phyloP scores from a whole-genome alignment of 441 rosid genomes.

The Hura crepitans region DNA sequence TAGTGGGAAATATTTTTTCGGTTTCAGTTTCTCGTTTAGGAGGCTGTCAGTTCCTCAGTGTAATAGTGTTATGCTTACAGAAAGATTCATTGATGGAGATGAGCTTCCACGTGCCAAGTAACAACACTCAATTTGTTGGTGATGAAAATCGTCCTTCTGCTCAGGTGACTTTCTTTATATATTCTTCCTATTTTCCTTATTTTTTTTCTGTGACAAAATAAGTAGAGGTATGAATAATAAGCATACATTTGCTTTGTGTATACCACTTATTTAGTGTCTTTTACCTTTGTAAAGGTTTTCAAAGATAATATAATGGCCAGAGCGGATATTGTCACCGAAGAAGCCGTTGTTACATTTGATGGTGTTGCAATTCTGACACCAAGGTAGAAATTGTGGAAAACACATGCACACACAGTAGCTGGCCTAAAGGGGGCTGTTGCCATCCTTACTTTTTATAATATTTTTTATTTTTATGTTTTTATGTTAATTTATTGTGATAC shows the following conservation, averaged over 20 bases:
- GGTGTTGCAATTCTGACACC: conserved; percentile 92
- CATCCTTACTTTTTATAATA: background rate
- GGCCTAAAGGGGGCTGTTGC: background rate
- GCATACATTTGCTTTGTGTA: background rate
- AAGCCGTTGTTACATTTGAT: conserved; percentile 88
- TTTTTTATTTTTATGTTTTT: background rate
- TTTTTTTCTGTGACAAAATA: background rate
- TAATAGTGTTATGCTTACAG: conserved; percentile 33
- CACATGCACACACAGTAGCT: background rate
- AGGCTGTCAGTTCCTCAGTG: background rate
- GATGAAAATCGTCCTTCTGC: conserved; percentile 87
- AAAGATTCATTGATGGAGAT: conserved; percentile 97
- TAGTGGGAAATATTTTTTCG: background rate
- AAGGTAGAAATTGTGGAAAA: conserved; percentile 41
- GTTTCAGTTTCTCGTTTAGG: conserved; percentile 5
- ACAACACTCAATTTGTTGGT: conserved; percentile 86
- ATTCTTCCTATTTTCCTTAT: background rate
- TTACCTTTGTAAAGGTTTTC: conserved; percentile 49
- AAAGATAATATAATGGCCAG: conserved; percentile 60
- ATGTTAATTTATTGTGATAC: background rate
- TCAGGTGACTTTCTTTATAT: conserved; percentile 42
- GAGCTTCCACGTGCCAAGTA: conserved; percentile 84
- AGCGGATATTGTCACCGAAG: conserved; percentile 95
- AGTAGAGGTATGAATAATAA: background rate
- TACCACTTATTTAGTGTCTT: conserved; percentile 18